Conservation (phyloP, 805 yeast species). For the Kuraishia molischiana region DNA sequence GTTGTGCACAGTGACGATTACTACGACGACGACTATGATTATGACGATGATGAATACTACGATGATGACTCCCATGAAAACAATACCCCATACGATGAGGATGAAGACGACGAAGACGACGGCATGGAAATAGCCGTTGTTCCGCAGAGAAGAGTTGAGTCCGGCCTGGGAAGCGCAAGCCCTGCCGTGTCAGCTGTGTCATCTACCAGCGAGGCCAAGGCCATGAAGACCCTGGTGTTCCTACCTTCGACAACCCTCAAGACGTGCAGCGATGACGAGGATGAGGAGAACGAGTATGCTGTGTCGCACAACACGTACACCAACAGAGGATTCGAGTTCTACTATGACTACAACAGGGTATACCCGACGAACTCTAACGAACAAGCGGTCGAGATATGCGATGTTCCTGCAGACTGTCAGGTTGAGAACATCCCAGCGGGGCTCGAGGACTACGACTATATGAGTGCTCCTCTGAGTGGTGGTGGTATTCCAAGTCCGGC, state of each 20-base stretch:
- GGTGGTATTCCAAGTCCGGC: neutral
- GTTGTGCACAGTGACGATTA: constrained; percentile 17
- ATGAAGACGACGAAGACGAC: constrained; percentile 17
- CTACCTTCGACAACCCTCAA: constrained; percentile 88
- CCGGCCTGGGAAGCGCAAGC: neutral
- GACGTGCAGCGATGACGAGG: constrained; percentile 57
- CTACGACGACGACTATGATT: constrained; percentile 9
- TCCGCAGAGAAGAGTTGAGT: neutral
- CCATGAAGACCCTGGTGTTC: constrained; percentile 43
- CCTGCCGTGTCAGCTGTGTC: neutral
- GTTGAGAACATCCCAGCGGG: constrained; percentile 8
- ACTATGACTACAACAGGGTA: constrained; percentile 74
- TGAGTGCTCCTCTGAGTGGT: constrained; percentile 1
- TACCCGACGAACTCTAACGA: constrained; percentile 35
- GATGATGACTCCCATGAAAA: constrained; percentile 37
- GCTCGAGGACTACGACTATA: neutral
- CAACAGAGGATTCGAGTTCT: constrained; percentile 66
- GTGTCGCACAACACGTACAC: constrained; percentile 67
- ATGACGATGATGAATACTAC: constrained; percentile 29
- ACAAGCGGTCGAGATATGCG: constrained; percentile 24
- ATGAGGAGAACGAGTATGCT: constrained; percentile 38
- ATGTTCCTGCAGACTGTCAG: constrained; percentile 32
- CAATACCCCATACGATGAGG: constrained; percentile 32
- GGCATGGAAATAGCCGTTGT: constrained; percentile 11
- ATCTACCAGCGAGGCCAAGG: neutral